A percentile compares a stretch with the other conserved stretches of the same genome.
Evolutionary conservation across 768 basidiomycete species (phyloP).

Genomic region (Phanerochaete sordida): DNA sequence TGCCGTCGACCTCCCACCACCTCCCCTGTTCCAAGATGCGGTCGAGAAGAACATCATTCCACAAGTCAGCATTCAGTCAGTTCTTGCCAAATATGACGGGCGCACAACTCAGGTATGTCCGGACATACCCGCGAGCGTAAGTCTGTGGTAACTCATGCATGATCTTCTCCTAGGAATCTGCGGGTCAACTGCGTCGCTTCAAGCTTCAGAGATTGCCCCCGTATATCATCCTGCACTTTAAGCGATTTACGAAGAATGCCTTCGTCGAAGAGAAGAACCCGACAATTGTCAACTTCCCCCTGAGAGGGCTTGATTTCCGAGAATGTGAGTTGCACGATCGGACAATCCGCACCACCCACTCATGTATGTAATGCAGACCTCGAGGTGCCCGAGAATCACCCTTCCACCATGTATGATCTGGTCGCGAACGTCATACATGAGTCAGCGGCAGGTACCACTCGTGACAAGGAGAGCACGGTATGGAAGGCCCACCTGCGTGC

Average conservation of each 20-base stretch:
- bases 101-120: conserved; percentile 75
- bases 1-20: conserved; percentile 93
- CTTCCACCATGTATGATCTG: conserved; percentile 83
- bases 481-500: conserved; percentile 91
- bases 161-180: conserved; percentile 65
- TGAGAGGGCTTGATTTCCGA: conserved; percentile 86
- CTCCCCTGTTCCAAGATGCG: conserved; percentile 95
- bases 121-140: background rate
- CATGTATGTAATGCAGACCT: conserved; percentile 53
- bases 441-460: conserved; percentile 92
- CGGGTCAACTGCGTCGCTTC: conserved; percentile 81
- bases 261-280: conserved; percentile 99
- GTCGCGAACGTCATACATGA: conserved; percentile 95
- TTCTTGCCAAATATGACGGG: conserved; percentile 94
- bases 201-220: conserved; percentile 87
- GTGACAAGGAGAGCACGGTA: conserved; percentile 85
- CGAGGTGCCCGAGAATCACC: conserved; percentile 58
- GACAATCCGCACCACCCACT: background rate
- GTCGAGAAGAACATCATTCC: conserved; percentile 99
- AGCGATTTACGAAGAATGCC: conserved; percentile 92
- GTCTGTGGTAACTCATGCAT: background rate
- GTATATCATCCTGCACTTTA: conserved; percentile 93
- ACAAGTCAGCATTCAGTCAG: conserved; percentile 87
- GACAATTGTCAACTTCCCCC: conserved; percentile 96
- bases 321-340: conserved; percentile 65